A percentile compares a stretch with the other conserved stretches of the same genome.
Conservation (phyloP, 2,329 filamentous ascomycete genomes). For the Grosmannia serpens region DNA sequence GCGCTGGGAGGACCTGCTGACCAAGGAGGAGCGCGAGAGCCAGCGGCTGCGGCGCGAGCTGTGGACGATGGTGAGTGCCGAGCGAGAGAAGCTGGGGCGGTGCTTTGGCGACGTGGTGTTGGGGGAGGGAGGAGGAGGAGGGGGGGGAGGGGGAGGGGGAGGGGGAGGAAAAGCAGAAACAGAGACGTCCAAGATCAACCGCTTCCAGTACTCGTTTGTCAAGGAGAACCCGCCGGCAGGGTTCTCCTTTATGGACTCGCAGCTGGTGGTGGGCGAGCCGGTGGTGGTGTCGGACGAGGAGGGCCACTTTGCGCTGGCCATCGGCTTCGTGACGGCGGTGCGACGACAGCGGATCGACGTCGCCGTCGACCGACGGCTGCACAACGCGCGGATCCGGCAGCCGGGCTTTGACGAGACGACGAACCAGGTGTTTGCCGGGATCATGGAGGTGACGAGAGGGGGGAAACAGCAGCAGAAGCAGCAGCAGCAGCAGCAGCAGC, state of each 20-base stretch:
- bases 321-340: constrained; percentile 77
- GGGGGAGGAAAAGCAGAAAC: constrained; percentile 40
- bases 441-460: constrained; percentile 60
- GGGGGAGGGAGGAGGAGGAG: constrained; percentile 38
- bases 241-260: constrained; percentile 85
- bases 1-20: constrained; percentile 88
- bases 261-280: constrained; percentile 76
- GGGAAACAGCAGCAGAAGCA: constrained; percentile 12
- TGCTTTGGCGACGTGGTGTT: constrained; percentile 86
- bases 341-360: constrained; percentile 68
- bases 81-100: constrained; percentile 77
- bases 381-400: constrained; percentile 69
- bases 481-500: constrained; percentile 11
- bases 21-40: constrained; percentile 85
- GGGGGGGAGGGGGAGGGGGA: constrained; percentile 56
- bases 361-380: constrained; percentile 78
- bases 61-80: constrained; percentile 88
- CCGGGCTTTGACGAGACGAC: constrained; percentile 61
- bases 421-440: constrained; percentile 82
- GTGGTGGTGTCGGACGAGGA: constrained; percentile 94
- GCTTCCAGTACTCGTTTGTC: constrained; percentile 74
- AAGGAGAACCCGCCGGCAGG: constrained; percentile 48
- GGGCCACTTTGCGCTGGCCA: constrained; percentile 88
- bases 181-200: constrained; percentile 64
- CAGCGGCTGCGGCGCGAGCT: constrained; percentile 80